phyloP scores from a whole-genome alignment of 2,329 filamentous ascomycete genomes.

The Colletotrichum plurivorum region DNA sequence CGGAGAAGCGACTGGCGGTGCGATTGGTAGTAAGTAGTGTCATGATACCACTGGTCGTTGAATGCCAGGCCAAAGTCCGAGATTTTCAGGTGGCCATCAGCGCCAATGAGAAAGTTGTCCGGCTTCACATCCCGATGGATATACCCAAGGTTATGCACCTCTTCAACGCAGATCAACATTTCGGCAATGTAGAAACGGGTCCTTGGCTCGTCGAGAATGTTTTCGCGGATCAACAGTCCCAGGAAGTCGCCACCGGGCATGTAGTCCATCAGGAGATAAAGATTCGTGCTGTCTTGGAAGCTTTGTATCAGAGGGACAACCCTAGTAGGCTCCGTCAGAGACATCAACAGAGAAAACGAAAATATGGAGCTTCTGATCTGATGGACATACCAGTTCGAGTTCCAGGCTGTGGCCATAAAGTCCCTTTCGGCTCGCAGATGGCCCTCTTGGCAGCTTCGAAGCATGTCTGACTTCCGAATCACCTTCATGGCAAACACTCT shows the following conservation, averaged over 20 bases:
- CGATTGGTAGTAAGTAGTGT: conserved; percentile 87
- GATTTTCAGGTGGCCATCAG: conserved; percentile 92
- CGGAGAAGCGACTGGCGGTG: conserved; percentile 84
- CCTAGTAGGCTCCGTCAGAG: conserved; percentile 57
- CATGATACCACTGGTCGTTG: conserved; percentile 94
- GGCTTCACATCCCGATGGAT: conserved; percentile 98
- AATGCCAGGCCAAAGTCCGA: conserved; percentile 97
- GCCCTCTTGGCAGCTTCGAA: conserved; percentile 90
- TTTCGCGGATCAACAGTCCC: conserved; percentile 86
- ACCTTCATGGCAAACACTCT: conserved; percentile 97
- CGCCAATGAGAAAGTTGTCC: conserved; percentile 94
- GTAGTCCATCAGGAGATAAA: conserved; percentile 98
- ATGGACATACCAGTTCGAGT: conserved; percentile 78
- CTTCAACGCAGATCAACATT: conserved; percentile 96
- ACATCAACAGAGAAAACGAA: too few species aligned
- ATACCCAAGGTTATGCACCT: conserved; percentile 88
- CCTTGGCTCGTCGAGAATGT: conserved; percentile 82
- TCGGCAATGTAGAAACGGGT: conserved; percentile 93
- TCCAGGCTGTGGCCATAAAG: conserved; percentile 89
- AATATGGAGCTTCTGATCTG: too few species aligned
- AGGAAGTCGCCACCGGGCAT: conserved; percentile 98
- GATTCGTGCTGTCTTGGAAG: conserved; percentile 86
- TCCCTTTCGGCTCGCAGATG: conserved; percentile 93
- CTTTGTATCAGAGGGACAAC: conserved; percentile 89
- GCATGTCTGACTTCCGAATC: conserved; percentile 94